Conservation (phyloP, 2,329 filamentous ascomycete genomes). For the Aspergillus calidoustus region DNA sequence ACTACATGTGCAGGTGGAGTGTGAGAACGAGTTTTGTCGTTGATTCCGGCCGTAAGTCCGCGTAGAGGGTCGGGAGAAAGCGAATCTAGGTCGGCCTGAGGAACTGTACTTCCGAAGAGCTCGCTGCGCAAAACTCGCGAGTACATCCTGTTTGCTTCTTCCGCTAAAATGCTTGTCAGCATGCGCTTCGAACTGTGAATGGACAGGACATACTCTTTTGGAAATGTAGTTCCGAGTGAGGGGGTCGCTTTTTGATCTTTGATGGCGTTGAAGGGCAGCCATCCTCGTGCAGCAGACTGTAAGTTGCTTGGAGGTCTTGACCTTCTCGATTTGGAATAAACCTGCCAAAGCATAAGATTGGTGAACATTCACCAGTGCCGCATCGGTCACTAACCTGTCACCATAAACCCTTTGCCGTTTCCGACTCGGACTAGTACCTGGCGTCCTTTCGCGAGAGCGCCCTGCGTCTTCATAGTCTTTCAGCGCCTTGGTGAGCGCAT, state of each 20-base stretch:
- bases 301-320: constrained; percentile 91
- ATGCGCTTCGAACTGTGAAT: background rate
- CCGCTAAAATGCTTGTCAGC: constrained; percentile 57
- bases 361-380: background rate
- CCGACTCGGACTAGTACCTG: constrained; percentile 68
- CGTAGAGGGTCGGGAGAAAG: constrained; percentile 61
- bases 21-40: constrained; percentile 73
- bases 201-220: constrained; percentile 73
- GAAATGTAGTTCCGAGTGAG: constrained; percentile 89
- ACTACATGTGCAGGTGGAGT: constrained; percentile 76
- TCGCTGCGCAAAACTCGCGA: constrained; percentile 86
- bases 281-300: constrained; percentile 88
- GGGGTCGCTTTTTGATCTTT: constrained; percentile 79
- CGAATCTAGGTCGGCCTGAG: constrained; percentile 72
- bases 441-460: constrained; percentile 64
- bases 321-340: constrained; percentile 95
- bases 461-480: constrained; percentile 65
- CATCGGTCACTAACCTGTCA: constrained; percentile 55
- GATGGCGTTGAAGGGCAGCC: constrained; percentile 91
- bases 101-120: constrained; percentile 87
- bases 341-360: constrained; percentile 53
- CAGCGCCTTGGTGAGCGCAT: constrained; percentile 63
- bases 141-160: constrained; percentile 94
- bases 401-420: constrained; percentile 72
- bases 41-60: constrained; percentile 53